Conservation (phyloP, 2,329 filamentous ascomycete genomes). For the Colletotrichum magnum region DNA sequence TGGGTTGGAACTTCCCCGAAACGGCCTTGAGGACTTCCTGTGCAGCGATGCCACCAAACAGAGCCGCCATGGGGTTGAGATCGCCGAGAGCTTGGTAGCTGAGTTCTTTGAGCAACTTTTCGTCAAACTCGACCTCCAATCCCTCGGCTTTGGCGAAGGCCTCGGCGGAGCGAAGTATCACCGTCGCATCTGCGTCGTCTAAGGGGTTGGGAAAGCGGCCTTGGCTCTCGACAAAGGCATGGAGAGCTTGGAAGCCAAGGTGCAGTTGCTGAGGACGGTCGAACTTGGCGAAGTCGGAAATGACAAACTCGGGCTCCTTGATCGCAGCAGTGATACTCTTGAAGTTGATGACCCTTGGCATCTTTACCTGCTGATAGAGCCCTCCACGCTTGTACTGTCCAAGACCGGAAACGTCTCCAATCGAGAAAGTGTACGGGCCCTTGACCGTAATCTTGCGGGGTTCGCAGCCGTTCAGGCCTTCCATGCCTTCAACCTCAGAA, state of each 20-base stretch:
- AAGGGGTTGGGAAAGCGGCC: conserved; percentile 85
- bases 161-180: conserved; percentile 82
- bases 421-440: conserved; percentile 97
- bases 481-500: conserved; percentile 93
- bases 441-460: conserved; percentile 94
- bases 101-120: conserved; percentile 92
- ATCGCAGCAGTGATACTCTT: conserved; percentile 83
- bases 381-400: conserved; percentile 91
- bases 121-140: conserved; percentile 86
- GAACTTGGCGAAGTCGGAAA: conserved; percentile 98
- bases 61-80: conserved; percentile 90
- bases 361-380: conserved; percentile 96
- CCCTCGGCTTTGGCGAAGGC: conserved; percentile 81
- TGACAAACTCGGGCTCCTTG: conserved; percentile 88
- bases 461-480: conserved; percentile 84
- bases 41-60: conserved; percentile 93
- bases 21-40: conserved; percentile 98
- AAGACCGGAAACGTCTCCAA: conserved; percentile 90
- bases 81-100: conserved; percentile 96
- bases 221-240: conserved; percentile 84
- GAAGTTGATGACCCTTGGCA: conserved; percentile 95
- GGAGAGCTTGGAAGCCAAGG: conserved; percentile 91
- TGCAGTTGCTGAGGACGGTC: conserved; percentile 95
- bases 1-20: conserved; percentile 97
- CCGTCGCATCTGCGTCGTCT: conserved; percentile 85